Percentiles rank a stretch among this genome's conserved stretches.
Conservation (phyloP, 495 filamentous ascomycete genomes). For the Thermothielavioides terrestris region DNA sequence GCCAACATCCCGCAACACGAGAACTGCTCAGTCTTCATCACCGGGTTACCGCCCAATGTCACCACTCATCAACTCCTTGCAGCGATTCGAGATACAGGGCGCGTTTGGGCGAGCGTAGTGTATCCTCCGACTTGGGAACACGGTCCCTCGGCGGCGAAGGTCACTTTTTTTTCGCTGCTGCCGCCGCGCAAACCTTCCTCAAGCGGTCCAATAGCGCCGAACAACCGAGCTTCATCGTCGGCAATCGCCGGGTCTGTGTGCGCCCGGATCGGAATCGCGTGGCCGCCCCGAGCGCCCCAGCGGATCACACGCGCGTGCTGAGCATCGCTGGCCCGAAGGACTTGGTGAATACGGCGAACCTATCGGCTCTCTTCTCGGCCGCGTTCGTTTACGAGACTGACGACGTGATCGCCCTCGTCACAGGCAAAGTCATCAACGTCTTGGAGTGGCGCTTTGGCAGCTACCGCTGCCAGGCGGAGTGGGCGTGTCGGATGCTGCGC, state of each 20-base stretch:
- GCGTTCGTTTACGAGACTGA: background rate
- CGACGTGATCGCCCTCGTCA: background rate
- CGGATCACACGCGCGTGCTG: background rate
- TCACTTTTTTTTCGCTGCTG: constrained; percentile 31
- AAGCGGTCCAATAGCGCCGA: background rate
- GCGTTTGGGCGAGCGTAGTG: constrained; percentile 27
- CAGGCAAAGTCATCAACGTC: background rate
- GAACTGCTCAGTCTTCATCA: constrained; percentile 31
- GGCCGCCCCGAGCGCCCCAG: background rate
- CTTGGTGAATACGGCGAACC: background rate
- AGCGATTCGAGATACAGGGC: constrained; percentile 22
- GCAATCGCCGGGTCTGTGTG: no score
- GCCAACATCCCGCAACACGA: constrained; percentile 22
- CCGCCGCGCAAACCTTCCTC: background rate
- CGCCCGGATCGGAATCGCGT: background rate
- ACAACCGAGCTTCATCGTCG: no score
- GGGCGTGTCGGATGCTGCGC: background rate
- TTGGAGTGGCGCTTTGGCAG: background rate
- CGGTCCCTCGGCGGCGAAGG: constrained; percentile 22
- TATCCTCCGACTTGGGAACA: constrained; percentile 14
- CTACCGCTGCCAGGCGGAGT: constrained; percentile 4
- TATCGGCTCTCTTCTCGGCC: background rate
- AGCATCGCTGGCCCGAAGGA: background rate
- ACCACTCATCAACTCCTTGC: constrained; percentile 19
- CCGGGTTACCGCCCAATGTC: constrained; percentile 20